Evolutionary conservation across 2,329 filamentous ascomycete species (phyloP), one percentile per base, ranked within the genome.

Genomic region (Alternaria alternata): DNA sequence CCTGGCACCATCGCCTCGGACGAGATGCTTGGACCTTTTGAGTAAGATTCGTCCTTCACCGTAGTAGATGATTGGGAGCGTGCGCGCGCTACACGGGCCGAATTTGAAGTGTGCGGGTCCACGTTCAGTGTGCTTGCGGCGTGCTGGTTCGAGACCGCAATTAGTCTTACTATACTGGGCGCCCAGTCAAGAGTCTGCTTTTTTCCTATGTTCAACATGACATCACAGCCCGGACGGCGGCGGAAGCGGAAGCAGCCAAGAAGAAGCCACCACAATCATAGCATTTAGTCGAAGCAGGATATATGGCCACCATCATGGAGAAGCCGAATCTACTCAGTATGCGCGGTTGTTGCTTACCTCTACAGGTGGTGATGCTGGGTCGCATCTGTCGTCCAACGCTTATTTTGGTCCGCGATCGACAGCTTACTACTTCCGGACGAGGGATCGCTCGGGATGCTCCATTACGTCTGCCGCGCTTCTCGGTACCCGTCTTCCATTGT

Each of bases 391-490:
- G 49, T 54, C 39, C 22, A 41, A 42, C 34, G 36, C 41, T 42
- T 38, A 39, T 22, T 24, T 30, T 54, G 32, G 43, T 48, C 34
- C 38, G 28, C 14, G 51, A 59, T 59, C 51, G 56, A 36, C 43
- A 32, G 39, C 47, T 57, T 57, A 57, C 51, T 48, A 8, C 28
- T 59, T 49, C 7, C 43, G 51, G 56, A 59, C 56, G 43, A 54
- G 34, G 18, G 41, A 43, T 59, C 51, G 56, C 56, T 49, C 51
- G 56, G 56, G 24, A 38, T 28, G 11, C 24, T 58, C 49, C 14
- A 30, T 42, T 36, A n/a, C 26, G 51, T 44, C 16, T 28, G 49
- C 55, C 49, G 20, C 28, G 36, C 43, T 24, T 18, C 32, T 58
- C 42, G 42, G 39, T 46, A 46, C 48, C 18, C 41, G 42, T 20